Evolutionary conservation across 305 asterid species (phyloP).

Genomic region (Rubia tinctorum): DNA sequence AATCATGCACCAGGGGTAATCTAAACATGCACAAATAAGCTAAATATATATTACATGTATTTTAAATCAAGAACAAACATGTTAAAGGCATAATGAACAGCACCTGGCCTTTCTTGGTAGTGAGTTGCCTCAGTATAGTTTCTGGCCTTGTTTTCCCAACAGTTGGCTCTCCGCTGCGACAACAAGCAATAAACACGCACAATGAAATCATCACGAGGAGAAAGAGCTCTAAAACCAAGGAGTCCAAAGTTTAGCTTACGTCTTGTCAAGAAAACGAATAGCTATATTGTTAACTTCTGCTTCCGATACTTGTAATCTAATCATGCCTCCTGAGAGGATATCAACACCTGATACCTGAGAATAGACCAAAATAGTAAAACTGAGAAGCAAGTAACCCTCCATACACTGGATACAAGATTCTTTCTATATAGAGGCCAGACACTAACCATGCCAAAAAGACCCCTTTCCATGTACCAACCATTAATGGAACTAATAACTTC

Average conservation of each 20-base stretch:
- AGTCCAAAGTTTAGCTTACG: slow-evolving; percentile 46
- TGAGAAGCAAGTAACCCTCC: neutral
- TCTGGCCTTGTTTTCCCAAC: slow-evolving; percentile 87
- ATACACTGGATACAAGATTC: neutral
- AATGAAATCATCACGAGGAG: slow-evolving; percentile 11
- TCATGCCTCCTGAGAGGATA: slow-evolving; percentile 92
- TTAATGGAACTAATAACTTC: slow-evolving; percentile 86
- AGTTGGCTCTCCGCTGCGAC: slow-evolving; percentile 82
- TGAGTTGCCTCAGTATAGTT: slow-evolving; percentile 93
- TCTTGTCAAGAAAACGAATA: slow-evolving; percentile 88
- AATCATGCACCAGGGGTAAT: neutral
- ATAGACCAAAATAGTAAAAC: slow-evolving; percentile 12
- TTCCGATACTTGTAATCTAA: slow-evolving; percentile 86
- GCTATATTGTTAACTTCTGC: slow-evolving; percentile 86
- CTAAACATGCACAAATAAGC: neutral
- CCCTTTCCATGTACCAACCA: slow-evolving; percentile 97
- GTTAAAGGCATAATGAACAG: neutral
- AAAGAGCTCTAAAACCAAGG: slow-evolving; percentile 3
- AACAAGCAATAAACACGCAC: slow-evolving; percentile 21
- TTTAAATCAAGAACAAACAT: neutral
- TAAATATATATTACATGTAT: neutral
- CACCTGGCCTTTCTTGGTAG: slow-evolving; percentile 97
- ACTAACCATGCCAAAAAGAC: slow-evolving; percentile 95
- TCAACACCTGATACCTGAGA: slow-evolving; percentile 87
- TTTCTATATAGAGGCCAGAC: slow-evolving; percentile 3